These are phyloP conservation scores for Carex sylvatica DNA, from an alignment of 202 grass and related monocot species.

Conservation along the genomic window DNA sequence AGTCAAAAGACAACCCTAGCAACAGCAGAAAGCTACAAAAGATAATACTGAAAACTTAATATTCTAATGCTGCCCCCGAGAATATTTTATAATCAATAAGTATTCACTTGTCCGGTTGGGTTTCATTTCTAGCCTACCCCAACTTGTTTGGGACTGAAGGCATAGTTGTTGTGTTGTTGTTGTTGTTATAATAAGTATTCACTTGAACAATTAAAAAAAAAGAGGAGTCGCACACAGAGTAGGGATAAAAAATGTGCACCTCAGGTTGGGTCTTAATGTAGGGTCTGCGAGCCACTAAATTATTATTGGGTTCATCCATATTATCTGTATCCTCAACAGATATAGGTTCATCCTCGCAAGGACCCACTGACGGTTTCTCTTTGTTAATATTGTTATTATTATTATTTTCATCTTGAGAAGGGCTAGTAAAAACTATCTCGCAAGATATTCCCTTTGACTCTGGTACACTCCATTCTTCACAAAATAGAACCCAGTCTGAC, in stretches of 20 bases:
- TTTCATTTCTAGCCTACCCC: no score
- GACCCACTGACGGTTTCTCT: conserved; percentile 30
- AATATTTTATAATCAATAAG: neutral
- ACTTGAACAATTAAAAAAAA: neutral
- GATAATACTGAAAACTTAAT: neutral
- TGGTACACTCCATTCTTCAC: conserved; percentile 74
- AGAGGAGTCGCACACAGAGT: neutral
- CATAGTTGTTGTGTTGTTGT: no score
- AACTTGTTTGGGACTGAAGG: no score
- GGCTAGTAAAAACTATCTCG: conserved; percentile 65
- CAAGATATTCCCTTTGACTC: conserved; percentile 67
- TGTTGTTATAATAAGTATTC: neutral
- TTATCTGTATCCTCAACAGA: conserved; percentile 43
- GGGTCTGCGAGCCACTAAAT: conserved; percentile 40
- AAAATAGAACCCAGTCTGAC: conserved; percentile 78
- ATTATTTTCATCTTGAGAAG: conserved; percentile 37
- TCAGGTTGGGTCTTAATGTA: conserved; percentile 72
- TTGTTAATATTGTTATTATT: neutral
- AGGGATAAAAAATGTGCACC: conserved; percentile 39
- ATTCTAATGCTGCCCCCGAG: neutral
- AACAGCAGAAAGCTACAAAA: neutral
- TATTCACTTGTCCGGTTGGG: neutral
- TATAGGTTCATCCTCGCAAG: conserved; percentile 43
- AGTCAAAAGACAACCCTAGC: neutral
- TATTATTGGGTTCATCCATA: conserved; percentile 52